Evolutionary conservation across 2,329 filamentous ascomycete genomes (phyloP), one percentile per base, ranked within the genome.

Genomic region (Botrytis squamosa): DNA sequence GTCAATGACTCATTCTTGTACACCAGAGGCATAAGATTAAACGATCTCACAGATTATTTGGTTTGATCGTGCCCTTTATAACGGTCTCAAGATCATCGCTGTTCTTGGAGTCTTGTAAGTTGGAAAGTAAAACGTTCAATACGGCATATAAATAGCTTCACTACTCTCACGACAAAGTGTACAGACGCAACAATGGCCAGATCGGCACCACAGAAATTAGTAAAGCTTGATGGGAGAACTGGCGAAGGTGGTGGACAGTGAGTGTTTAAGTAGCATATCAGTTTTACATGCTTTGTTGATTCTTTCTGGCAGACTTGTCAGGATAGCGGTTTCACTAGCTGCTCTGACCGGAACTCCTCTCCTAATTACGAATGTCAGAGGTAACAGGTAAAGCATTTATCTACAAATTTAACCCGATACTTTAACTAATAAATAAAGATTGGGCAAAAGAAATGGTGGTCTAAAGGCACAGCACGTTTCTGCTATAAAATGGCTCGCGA

Each of bases 211-310:
- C n/a, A 52, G 14, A 84, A 82, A 60, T 75, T 79, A 12, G 84
- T 89, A 38, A 82, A 84, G 70, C 80, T 91, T 2, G 88, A 90
- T 76, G 89, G 89, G 25, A 81, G 84, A 20, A 87, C 85, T 0
- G 88, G 89, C 1, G 89, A 91, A 78, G 89, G 89, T 7, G 89
- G 89, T 6, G 89, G 89, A 3, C 89, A 91, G 62, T 72, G 52
- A 44, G 60, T 46, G 20, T 29, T 40, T 3, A 33, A 20, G 3
- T n/a, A 20, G 4, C 3, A 20, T 29, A 25, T 44, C n/a, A 25
- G 22, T 40, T 38, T 62, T 49, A 12, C 44, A 25, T 14, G 29
- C 1, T 57, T 49, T 7, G 38, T 14, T 68, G 36, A 38, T 52
- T 52, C 65, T 25, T 7, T 29, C 38, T 62, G 25, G 38, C 44